Conservation (phyloP, 768 basidiomycete genomes). For the Rhodotorula graminis region DNA sequence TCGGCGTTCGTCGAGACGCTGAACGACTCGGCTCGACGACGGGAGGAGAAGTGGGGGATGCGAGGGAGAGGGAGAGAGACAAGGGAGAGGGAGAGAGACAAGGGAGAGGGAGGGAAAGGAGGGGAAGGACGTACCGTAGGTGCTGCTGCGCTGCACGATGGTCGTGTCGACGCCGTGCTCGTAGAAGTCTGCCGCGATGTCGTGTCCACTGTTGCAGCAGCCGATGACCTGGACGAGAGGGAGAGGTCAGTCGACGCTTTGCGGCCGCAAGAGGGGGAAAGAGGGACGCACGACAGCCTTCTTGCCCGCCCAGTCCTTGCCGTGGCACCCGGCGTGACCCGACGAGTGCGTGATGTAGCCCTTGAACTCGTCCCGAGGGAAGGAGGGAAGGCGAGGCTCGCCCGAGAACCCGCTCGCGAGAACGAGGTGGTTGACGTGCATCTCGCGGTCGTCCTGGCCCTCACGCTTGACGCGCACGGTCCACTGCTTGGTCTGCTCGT, state of each 20-base stretch:
- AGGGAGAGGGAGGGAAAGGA: not conserved
- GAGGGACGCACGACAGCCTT: conserved; percentile 53
- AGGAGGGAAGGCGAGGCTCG: conserved; percentile 38
- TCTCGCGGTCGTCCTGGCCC: conserved; percentile 19
- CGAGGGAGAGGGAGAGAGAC: no score
- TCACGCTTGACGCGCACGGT: conserved; percentile 27
- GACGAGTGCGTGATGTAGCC: conserved; percentile 62
- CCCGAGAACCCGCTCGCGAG: conserved; percentile 42
- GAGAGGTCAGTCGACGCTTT: no score
- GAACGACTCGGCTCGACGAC: no score
- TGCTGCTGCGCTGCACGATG: conserved; percentile 57
- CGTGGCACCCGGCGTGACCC: conserved; percentile 48
- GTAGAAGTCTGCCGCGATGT: conserved; percentile 50
- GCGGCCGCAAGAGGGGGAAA: no score
- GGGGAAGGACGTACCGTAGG: conserved; percentile 46
- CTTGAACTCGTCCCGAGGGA: conserved; percentile 56
- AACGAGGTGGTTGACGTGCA: conserved; percentile 39
- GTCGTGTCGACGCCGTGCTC: conserved; percentile 51
- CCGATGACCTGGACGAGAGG: not conserved
- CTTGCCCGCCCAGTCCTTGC: conserved; percentile 59
- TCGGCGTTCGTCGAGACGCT: no score
- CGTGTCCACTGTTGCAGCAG: conserved; percentile 44
- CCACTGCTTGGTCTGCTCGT: conserved; percentile 32
- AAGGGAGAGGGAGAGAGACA: no score
- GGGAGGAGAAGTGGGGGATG: no score